Base-by-base conservation (phyloP, 257 asterid genomes). In the Parsonsia alboflavescens region DNA sequence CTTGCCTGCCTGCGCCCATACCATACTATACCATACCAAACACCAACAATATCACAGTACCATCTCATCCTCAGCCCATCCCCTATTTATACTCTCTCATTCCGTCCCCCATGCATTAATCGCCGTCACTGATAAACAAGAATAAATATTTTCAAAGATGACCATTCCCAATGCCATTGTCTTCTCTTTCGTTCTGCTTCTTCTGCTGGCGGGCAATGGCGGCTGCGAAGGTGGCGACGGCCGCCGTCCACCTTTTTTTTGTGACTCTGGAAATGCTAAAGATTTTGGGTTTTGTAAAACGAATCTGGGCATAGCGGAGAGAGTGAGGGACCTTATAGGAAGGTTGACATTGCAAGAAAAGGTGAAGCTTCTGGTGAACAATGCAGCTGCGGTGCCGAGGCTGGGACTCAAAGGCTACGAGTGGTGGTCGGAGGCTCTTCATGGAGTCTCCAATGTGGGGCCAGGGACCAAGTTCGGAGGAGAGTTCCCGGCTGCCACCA, bases 351-450 rank as follows among this genome's bases (percentile, higher is more conserved):
- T 92, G 88, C 91, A 81, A 76, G 98, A 92, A 85, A 92, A 92
- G 84, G 90, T 90, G 5, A 80, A 74, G 81, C 79, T 92, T 66
- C 41, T 92, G 45, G 91, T 63, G 62, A 87, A 82, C 84, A 82
- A 67, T 68, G 96, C 96, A 12, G 88, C 86, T 22, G 88, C 89
- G 19, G 92, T 92, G 80, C 87, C 88, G 13, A 81, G 97, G 70
- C 85, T 92, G 62, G 97, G 97, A 24, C 82, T 92, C 72, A 78
- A 76, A 74, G 84, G 84, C 1, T 92, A 92, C 79, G 90, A 92
- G 76, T 92, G 97, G 97, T 92, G 97, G 97, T 92, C 97, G 68
- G 97, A 92, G 84, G 97, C 97, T 49, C 92, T 92, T 30, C 97
- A 92, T 75, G 97, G 97, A 22, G 91, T 92, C 13, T 90, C 97